Conservation (phyloP, 2,329 filamentous ascomycete genomes). For the Apiospora kogelbergensis region DNA sequence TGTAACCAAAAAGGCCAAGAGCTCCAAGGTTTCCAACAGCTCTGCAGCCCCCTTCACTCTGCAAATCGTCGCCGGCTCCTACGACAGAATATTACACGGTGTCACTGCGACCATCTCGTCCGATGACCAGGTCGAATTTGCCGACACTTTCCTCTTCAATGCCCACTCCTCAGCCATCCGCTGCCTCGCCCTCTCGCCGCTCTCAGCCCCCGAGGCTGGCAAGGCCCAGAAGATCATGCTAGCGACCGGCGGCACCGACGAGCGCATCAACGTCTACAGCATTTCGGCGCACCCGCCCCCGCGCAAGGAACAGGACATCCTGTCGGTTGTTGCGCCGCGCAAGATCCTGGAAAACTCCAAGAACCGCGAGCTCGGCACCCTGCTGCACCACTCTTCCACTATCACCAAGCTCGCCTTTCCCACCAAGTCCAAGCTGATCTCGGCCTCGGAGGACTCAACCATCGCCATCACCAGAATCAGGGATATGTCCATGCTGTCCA, state of each 20-base stretch:
- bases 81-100: conserved; percentile 90
- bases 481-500: conserved; percentile 86
- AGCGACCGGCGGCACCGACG: conserved; percentile 89
- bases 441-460: conserved; percentile 86
- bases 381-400: conserved; percentile 83
- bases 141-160: conserved; percentile 94
- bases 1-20: conserved; percentile 31
- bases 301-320: conserved; percentile 54
- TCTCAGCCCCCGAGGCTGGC: conserved; percentile 59
- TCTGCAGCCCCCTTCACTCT: conserved; percentile 55
- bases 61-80: conserved; percentile 90
- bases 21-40: conserved; percentile 17
- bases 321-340: conserved; percentile 69
- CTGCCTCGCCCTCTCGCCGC: conserved; percentile 81
- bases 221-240: conserved; percentile 82
- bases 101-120: conserved; percentile 71
- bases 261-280: conserved; percentile 92
- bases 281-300: conserved; percentile 70
- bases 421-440: conserved; percentile 81
- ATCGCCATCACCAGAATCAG: conserved; percentile 84
- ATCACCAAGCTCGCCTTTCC: conserved; percentile 82
- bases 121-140: conserved; percentile 61
- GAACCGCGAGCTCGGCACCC: conserved; percentile 83
- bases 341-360: conserved; percentile 80
- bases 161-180: conserved; percentile 89